Evolutionary conservation across 2,329 filamentous ascomycete species (phyloP), one percentile per base, ranked within the genome.

Genomic region (Lasiodiplodia theobromae): DNA sequence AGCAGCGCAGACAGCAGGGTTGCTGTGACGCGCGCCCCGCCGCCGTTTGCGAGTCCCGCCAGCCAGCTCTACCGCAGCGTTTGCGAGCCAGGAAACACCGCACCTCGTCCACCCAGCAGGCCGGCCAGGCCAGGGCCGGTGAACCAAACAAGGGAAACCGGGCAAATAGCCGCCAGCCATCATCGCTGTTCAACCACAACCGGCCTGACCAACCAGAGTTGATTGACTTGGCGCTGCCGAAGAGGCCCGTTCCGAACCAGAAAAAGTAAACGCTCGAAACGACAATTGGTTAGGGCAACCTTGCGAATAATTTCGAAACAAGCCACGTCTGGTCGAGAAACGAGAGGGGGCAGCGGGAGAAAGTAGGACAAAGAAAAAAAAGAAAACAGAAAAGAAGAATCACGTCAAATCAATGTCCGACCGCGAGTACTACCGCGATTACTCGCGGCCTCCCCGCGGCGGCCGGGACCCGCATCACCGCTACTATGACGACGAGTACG

Each of bases 401-500:
- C 21, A 63, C 44, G 14, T 21, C n/a, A 28, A 25, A 23, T 14
- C 44, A 16, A 64, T 64, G 60, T 34, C 34, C 34, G 54, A 68
- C 56, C 66, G 56, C 44, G 40, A 62, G 12, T 52, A 62, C 47
- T 58, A 68, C 56, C 66, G 47, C 52, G 52, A 67, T 44, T 53
- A 67, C 63, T 66, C 63, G 51, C 63, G 63, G 11, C 21, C 58
- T n/a, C 62, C 16, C 25, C 25, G 40, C 53, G 31, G 49, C 23
- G 53, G 38, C 51, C 64, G 38, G 18, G 60, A 37, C 38, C 12
- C 18, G 38, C 38, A 38, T 10, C 40, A 52, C 28, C 44, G 60
- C 65, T 49, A 49, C 56, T 57, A 60, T 34, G 44, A 52, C 31
- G 66, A 68, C 66, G 66, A 68, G 31, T 60, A 62, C 16, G 56